These are phyloP conservation scores for Wickerhamomyces rabaulensis DNA, from an alignment of 805 yeast genomes.

Conservation along the genomic window DNA sequence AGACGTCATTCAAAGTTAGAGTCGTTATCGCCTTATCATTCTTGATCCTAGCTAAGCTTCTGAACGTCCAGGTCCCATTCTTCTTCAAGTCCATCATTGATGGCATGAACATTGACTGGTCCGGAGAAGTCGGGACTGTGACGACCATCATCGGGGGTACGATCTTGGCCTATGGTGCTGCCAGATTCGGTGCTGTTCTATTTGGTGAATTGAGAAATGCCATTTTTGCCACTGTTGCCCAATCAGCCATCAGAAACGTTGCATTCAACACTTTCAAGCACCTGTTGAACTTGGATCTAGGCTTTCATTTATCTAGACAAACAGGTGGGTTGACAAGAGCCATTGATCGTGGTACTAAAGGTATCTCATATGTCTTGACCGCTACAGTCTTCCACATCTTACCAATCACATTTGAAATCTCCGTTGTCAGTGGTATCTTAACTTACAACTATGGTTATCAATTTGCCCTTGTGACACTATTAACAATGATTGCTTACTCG, in stretches of 20 bases:
- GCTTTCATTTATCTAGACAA: conserved; percentile 85
- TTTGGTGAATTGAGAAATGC: conserved; percentile 96
- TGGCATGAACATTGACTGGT: conserved; percentile 90
- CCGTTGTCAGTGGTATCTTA: conserved; percentile 87
- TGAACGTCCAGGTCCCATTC: conserved; percentile 95
- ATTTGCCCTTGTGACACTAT: conserved; percentile 83
- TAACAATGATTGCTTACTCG: conserved; percentile 87
- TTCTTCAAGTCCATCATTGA: conserved; percentile 87
- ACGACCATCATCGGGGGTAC: conserved; percentile 62
- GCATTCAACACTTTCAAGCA: conserved; percentile 86
- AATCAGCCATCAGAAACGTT: conserved; percentile 85
- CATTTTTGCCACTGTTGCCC: conserved; percentile 92
- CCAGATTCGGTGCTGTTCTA: conserved; percentile 89
- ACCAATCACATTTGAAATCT: conserved; percentile 88
- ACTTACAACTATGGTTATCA: conserved; percentile 87
- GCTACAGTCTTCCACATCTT: conserved; percentile 98
- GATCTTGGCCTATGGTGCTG: conserved; percentile 85
- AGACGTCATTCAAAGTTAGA: conserved; percentile 59
- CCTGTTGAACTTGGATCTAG: conserved; percentile 74
- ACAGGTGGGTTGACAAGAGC: conserved; percentile 97
- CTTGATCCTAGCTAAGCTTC: conserved; percentile 72
- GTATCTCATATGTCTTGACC: conserved; percentile 85
- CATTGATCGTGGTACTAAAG: conserved; percentile 96
- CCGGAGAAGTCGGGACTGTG: conserved; percentile 52
- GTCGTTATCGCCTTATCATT: conserved; percentile 72